Conservation (phyloP, 306 rosid species). For the Quercus rubra region DNA sequence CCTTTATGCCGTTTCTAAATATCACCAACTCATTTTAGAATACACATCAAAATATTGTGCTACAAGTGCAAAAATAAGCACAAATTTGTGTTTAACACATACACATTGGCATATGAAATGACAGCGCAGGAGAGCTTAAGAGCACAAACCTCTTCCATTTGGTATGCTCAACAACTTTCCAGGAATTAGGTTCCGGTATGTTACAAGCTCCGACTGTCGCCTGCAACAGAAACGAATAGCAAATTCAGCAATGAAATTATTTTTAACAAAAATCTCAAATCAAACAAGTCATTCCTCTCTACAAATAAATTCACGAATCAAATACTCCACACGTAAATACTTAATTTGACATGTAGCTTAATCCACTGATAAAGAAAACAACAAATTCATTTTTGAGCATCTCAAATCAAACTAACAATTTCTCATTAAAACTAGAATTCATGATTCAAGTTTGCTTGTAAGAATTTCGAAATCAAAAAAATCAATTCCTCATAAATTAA, state of each 20-base stretch:
- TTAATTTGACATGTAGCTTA: no score
- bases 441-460: no score
- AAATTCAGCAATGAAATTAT: background rate
- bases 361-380: no score
- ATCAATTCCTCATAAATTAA: no score
- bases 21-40: background rate
- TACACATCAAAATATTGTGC: background rate
- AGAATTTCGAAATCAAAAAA: no score
- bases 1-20: background rate
- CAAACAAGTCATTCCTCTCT: background rate
- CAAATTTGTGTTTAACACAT: background rate
- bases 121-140: slow-evolving; percentile 6
- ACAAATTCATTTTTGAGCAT: no score
- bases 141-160: slow-evolving; percentile 89
- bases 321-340: background rate
- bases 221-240: slow-evolving; percentile 40
- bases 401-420: no score
- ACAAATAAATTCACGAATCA: background rate
- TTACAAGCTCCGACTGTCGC: slow-evolving; percentile 86
- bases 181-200: slow-evolving; percentile 73
- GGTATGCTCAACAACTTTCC: slow-evolving; percentile 90
- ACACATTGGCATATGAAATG: background rate
- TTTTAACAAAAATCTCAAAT: background rate
- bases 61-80: background rate
- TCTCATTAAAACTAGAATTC: no score